Evolutionary conservation across 352 stramenopile genomes (phyloP).

Genomic region (Pythium insidiosum): DNA sequence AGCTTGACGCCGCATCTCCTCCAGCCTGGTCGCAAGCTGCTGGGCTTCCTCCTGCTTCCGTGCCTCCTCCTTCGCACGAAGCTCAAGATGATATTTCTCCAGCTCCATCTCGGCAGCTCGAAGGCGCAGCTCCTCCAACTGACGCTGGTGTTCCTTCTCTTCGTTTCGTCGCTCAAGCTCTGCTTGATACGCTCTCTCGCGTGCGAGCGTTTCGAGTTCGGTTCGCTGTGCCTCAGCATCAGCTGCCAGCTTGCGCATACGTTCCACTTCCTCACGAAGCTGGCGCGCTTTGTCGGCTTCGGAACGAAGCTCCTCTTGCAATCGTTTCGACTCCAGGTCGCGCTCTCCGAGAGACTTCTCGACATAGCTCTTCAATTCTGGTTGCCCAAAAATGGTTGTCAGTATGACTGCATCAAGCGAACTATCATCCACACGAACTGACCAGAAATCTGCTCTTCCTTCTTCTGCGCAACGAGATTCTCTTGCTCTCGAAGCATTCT

Average conservation of each 20-base stretch:
- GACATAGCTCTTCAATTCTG: slow-evolving; percentile 50
- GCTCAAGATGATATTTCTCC: slow-evolving; percentile 36
- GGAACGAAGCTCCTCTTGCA: slow-evolving; percentile 50
- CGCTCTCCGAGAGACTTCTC: slow-evolving; percentile 58
- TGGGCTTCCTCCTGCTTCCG: slow-evolving; percentile 14
- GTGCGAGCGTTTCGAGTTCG: slow-evolving; percentile 23
- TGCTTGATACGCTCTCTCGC: slow-evolving; percentile 25
- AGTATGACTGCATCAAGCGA: not conserved
- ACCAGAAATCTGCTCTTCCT: slow-evolving; percentile 61
- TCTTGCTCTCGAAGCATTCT: slow-evolving; percentile 52
- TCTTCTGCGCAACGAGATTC: slow-evolving; percentile 29
- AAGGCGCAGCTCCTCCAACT: slow-evolving; percentile 50
- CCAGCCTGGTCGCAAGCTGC: slow-evolving; percentile 7
- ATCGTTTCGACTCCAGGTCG: slow-evolving; percentile 54
- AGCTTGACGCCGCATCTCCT: slow-evolving; percentile 37
- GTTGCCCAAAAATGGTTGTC: not conserved
- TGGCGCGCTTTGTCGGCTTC: slow-evolving; percentile 49
- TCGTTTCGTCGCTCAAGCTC: slow-evolving; percentile 34
- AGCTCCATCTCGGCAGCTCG: slow-evolving; percentile 38
- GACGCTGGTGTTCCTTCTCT: slow-evolving; percentile 24
- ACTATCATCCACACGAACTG: slow-evolving; percentile 5
- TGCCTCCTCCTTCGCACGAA: slow-evolving; percentile 38
- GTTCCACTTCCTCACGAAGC: slow-evolving; percentile 44
- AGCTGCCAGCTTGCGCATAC: slow-evolving; percentile 33
- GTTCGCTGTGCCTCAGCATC: slow-evolving; percentile 37